Evolutionary conservation across 2,329 filamentous ascomycete species (phyloP).

Genomic region (Hymenoscyphus salicellus): DNA sequence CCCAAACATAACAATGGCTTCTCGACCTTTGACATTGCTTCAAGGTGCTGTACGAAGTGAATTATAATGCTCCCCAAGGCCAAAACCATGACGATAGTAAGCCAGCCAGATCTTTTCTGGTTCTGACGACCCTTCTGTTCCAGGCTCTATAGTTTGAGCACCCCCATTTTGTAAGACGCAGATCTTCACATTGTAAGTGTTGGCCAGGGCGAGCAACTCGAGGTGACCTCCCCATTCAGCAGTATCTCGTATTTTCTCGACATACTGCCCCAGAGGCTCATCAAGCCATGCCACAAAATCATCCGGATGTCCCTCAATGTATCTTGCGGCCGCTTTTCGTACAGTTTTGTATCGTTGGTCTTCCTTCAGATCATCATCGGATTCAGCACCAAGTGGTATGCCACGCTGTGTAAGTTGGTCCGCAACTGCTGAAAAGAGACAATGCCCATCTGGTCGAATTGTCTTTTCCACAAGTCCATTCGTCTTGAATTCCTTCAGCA

Average conservation of each 20-base stretch:
- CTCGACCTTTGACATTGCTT: slow-evolving; percentile 11
- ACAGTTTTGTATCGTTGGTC: slow-evolving; percentile 61
- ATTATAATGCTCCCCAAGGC: slow-evolving; percentile 96
- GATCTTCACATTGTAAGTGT: slow-evolving; percentile 75
- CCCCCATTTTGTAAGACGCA: slow-evolving; percentile 81
- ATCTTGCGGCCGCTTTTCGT: slow-evolving; percentile 69
- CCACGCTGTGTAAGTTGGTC: slow-evolving; percentile 66
- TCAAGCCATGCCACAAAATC: slow-evolving; percentile 88
- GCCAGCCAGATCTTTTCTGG: slow-evolving; percentile 73
- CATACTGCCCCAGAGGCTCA: slow-evolving; percentile 71
- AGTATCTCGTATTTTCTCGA: slow-evolving; percentile 74
- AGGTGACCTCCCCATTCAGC: slow-evolving; percentile 96
- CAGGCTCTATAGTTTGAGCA: slow-evolving; percentile 69
- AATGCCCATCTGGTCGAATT: slow-evolving; percentile 89
- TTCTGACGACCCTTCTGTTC: slow-evolving; percentile 42
- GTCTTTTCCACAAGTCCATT: slow-evolving; percentile 69
- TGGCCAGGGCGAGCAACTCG: slow-evolving; percentile 81
- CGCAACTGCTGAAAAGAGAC: slow-evolving; percentile 86
- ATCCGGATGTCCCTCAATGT: slow-evolving; percentile 69
- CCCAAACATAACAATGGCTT: not conserved
- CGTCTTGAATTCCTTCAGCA: slow-evolving; percentile 64
- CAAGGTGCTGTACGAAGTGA: slow-evolving; percentile 57
- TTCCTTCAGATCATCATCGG: slow-evolving; percentile 33
- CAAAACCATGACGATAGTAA: slow-evolving; percentile 92
- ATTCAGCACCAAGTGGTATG: slow-evolving; percentile 42